These are phyloP conservation scores for Mycena latifolia DNA, from an alignment of 768 basidiomycete genomes.

Conservation along the genomic window DNA sequence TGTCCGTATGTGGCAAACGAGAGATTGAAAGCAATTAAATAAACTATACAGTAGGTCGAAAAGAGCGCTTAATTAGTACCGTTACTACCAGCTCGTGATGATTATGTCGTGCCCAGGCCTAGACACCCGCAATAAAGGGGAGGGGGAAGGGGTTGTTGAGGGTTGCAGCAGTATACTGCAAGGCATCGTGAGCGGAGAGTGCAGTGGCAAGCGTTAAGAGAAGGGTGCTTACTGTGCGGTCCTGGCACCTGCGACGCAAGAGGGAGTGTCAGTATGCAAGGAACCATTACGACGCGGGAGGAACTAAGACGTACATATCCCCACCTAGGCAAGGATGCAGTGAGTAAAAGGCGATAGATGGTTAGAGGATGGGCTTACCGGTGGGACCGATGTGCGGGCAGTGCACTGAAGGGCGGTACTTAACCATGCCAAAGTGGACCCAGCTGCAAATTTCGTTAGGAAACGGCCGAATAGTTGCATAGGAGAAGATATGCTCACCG, in stretches of 20 bases:
- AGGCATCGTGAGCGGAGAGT: neutral
- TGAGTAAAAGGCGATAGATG: neutral
- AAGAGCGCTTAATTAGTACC: too few species aligned
- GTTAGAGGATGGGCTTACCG: too few species aligned
- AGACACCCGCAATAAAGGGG: too few species aligned
- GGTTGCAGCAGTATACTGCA: constrained; percentile 2
- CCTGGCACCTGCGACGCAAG: neutral
- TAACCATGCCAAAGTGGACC: constrained; percentile 11
- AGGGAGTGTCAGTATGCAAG: neutral
- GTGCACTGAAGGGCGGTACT: constrained; percentile 13
- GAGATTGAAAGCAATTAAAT: too few species aligned
- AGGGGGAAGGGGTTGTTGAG: constrained; percentile 21
- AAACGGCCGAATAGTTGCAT: too few species aligned
- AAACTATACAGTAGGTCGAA: too few species aligned
- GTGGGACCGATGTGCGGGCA: constrained; percentile 5
- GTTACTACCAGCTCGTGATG: too few species aligned
- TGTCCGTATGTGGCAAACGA: too few species aligned
- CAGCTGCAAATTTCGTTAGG: neutral
- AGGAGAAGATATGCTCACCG: too few species aligned
- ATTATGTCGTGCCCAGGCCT: too few species aligned
- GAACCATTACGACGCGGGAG: too few species aligned
- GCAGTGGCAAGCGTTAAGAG: too few species aligned
- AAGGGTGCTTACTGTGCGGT: neutral
- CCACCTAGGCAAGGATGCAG: neutral
- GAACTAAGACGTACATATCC: constrained; percentile 5